phyloP scores from a whole-genome alignment of 1,284 basidiomycete species.

The Inonotus hispidus region DNA sequence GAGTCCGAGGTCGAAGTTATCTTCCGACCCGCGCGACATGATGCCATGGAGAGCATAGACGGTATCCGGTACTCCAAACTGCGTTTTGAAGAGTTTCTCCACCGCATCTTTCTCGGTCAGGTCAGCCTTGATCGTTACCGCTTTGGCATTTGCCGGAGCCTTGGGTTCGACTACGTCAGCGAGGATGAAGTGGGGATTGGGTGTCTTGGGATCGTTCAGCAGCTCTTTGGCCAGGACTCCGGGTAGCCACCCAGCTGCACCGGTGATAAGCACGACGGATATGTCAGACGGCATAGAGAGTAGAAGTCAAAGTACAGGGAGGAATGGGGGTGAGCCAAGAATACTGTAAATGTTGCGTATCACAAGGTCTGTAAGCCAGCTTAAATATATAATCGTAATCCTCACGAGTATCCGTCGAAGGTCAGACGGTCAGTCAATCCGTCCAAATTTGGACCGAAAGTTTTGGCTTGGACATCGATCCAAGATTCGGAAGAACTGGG shows the following conservation, averaged over 20 bases:
- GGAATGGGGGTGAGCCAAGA: not conserved
- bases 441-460: not conserved
- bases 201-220: constrained; percentile 30
- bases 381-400: not conserved
- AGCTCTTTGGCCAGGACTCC: constrained; percentile 32
- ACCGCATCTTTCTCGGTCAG: constrained; percentile 40
- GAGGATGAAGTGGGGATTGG: constrained; percentile 45
- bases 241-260: constrained; percentile 48
- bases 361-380: not conserved
- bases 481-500: not conserved
- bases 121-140: constrained; percentile 44
- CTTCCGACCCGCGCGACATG: constrained; percentile 66
- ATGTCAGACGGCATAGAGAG: constrained; percentile 13
- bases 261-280: constrained; percentile 49
- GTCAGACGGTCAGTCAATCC: not conserved
- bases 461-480: not conserved
- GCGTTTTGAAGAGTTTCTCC: constrained; percentile 35
- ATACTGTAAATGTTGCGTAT: not conserved
- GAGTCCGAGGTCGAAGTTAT: constrained; percentile 56
- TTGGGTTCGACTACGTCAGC: constrained; percentile 50
- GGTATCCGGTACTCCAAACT: constrained; percentile 38
- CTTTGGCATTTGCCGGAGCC: constrained; percentile 33
- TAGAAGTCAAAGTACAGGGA: not conserved
- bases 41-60: constrained; percentile 61
- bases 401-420: not conserved